These are phyloP conservation scores for Colletotrichum destructivum DNA, from an alignment of 2,329 filamentous ascomycete genomes.

Conservation along the genomic window DNA sequence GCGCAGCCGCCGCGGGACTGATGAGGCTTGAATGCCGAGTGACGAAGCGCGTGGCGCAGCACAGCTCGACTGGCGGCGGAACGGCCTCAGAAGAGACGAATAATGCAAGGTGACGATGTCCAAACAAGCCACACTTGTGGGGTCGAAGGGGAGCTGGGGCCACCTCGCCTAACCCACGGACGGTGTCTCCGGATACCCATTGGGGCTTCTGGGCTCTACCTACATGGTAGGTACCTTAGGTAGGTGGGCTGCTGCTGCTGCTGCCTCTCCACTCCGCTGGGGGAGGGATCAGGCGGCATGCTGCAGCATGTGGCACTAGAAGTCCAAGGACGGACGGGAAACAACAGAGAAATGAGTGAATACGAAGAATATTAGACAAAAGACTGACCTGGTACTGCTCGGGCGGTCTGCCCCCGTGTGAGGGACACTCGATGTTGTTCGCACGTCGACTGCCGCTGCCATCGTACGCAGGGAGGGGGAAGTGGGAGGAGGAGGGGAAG, in stretches of 20 bases:
- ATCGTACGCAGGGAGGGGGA: constrained; percentile 9
- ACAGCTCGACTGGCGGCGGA: neutral
- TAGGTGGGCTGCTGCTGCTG: neutral
- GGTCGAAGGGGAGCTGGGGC: constrained; percentile 14
- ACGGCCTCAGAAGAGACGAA: neutral
- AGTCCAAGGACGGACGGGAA: neutral
- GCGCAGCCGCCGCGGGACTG: too few species aligned
- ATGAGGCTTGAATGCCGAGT: constrained; percentile 29
- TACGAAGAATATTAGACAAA: neutral
- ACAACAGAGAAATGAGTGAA: neutral
- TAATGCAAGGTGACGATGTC: constrained; percentile 21
- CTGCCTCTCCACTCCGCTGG: constrained; percentile 2
- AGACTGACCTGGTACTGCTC: constrained; percentile 10
- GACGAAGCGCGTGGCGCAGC: constrained; percentile 24
- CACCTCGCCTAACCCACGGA: neutral
- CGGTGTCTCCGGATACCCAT: constrained; percentile 17
- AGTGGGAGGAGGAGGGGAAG: neutral
- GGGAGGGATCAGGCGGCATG: neutral
- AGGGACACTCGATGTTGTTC: constrained; percentile 2
- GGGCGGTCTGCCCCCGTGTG: neutral
- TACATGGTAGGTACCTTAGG: neutral
- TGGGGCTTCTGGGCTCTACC: neutral
- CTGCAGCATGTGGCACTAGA: neutral
- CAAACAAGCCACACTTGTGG: constrained; percentile 37
- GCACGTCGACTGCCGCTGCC: constrained; percentile 32